Conservation (phyloP, 2,329 filamentous ascomycete species). For the Fusarium sp. region DNA sequence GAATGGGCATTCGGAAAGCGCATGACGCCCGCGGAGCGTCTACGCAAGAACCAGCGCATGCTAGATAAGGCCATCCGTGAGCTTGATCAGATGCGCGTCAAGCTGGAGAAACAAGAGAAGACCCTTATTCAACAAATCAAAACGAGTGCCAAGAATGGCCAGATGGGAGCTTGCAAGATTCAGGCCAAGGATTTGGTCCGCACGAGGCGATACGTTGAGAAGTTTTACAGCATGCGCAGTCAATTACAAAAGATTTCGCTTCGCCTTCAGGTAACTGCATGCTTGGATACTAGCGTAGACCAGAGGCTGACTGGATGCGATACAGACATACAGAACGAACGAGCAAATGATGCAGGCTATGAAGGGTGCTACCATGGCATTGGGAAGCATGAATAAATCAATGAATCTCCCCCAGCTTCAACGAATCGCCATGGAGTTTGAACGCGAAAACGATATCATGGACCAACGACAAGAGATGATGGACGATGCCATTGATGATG, state of each 20-base stretch:
- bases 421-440: constrained; percentile 98
- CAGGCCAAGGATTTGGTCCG: constrained; percentile 97
- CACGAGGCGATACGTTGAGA: constrained; percentile 93
- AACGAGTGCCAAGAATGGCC: constrained; percentile 96
- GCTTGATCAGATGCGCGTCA: constrained; percentile 91
- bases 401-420: constrained; percentile 98
- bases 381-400: constrained; percentile 96
- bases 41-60: constrained; percentile 93
- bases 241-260: constrained; percentile 96
- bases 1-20: constrained; percentile 99
- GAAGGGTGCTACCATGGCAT: constrained; percentile 93
- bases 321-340: constrained; percentile 92
- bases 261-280: constrained; percentile 78
- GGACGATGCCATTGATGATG: constrained; percentile 98
- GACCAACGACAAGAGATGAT: constrained; percentile 99
- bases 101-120: constrained; percentile 99
- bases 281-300: not conserved
- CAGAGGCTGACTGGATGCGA: constrained; percentile 17
- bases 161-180: constrained; percentile 98
- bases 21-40: constrained; percentile 93
- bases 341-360: constrained; percentile 99
- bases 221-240: constrained; percentile 98
- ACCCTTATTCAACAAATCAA: constrained; percentile 96
- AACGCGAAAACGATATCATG: constrained; percentile 99
- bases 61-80: constrained; percentile 98